Evolutionary conservation across 2,329 filamentous ascomycete species (phyloP), one percentile per base, ranked within the genome.

Genomic region (Bertia moriformis): DNA sequence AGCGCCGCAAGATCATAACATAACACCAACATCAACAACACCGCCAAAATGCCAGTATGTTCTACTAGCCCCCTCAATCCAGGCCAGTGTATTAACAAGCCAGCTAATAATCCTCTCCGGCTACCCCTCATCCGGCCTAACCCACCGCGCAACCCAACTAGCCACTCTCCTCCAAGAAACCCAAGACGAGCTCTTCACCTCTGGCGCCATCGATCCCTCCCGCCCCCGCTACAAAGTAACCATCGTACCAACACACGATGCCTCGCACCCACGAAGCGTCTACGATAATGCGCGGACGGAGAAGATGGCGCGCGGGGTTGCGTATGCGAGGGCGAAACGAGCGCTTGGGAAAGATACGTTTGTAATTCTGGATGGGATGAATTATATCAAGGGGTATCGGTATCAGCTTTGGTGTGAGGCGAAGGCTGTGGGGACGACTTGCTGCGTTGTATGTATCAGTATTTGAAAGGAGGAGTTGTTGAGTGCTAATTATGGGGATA

Each of bases 401-500:
- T 80, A 80, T 49, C 75, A 80, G 56, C 55, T 80, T 33, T 78
- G 74, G 62, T 80, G 74, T 50, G 74, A 80, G 52, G 71, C 73
- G 19, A 80, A 79, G 54, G 73, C 73, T 3, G 58, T 71, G 13
- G 67, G 68, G 41, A 78, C 73, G 4, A 66, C 71, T 2, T 74
- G 64, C 51, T 78, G 74, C 48, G 72, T 78, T 46, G 69, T 79
- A 54, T 54, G 65, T 55, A 5, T 33, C 38, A 13, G 3, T 27
- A 4, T 22, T 30, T 19, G 24, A 4, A 4, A 13, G 27, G 19
- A 38, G 38, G 14, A n/a, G 19, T 37, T 12, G 37, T 18, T n/a
- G 17, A 29, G n/a, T 12, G 39, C 41, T 54, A 62, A 45, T 62
- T 46, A 49, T 40, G 46, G 50, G 43, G 48, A 53, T 54, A 71